phyloP scores from a whole-genome alignment of 1,284 basidiomycete genomes.

The Apiotrichum sp. region DNA sequence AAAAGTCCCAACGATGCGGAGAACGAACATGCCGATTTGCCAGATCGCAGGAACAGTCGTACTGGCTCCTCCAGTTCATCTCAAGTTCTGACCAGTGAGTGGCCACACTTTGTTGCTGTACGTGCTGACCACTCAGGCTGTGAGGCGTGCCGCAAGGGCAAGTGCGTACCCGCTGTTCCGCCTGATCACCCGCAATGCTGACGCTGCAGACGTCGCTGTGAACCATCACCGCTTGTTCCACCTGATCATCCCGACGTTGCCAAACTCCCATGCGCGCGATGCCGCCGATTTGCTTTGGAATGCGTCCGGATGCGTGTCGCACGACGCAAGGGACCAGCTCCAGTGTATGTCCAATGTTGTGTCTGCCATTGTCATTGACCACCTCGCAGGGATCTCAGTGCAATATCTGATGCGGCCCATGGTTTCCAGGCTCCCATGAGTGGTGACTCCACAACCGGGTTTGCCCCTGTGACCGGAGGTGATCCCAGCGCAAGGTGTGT shows the following conservation, averaged over 20 bases:
- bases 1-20: too few relatives aligned
- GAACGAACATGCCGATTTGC: too few relatives aligned
- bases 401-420: constrained; percentile 32
- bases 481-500: background rate
- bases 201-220: constrained; percentile 39
- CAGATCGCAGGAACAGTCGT: too few relatives aligned
- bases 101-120: too few relatives aligned
- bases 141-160: constrained; percentile 33
- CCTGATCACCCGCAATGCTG: constrained; percentile 1
- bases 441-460: background rate
- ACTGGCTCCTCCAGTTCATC: too few relatives aligned
- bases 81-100: background rate
- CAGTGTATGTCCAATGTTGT: constrained; percentile 25
- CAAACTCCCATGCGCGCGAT: constrained; percentile 40
- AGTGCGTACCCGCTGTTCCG: constrained; percentile 16
- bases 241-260: constrained; percentile 36
- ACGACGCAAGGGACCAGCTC: constrained; percentile 36
- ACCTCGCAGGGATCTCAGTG: constrained; percentile 15
- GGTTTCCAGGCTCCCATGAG: constrained; percentile 12
- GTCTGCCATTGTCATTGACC: background rate
- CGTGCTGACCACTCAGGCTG: constrained; percentile 18
- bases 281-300: constrained; percentile 37
- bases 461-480: background rate
- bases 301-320: constrained; percentile 34
- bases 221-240: constrained; percentile 39